Evolutionary conservation across 179 eudicot genomes (phyloP).

Genomic region (Drosera spatulata): DNA sequence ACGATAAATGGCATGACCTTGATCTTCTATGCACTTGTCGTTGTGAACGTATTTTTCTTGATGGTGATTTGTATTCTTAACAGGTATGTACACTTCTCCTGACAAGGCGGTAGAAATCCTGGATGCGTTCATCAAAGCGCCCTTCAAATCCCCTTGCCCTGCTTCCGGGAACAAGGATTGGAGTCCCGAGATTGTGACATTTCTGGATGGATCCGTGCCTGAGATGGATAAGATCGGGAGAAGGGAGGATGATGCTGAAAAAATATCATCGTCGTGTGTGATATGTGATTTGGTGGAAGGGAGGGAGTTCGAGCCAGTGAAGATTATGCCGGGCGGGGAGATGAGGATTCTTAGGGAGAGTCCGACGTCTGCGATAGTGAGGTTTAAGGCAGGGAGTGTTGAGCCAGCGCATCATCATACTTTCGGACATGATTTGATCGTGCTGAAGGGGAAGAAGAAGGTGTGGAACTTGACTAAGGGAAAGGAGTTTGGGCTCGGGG

Average conservation of each 20-base stretch:
- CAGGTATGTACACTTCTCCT: conserved; percentile 25
- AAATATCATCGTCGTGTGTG: conserved; percentile 17
- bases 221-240: conserved; percentile 61
- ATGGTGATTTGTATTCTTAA: too few species aligned
- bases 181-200: conserved; percentile 40
- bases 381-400: conserved; percentile 66
- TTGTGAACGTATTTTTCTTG: too few species aligned
- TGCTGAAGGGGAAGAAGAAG: conserved; percentile 67
- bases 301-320: conserved; percentile 52
- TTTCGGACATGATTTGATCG: conserved; percentile 77
- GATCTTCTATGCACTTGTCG: too few species aligned
- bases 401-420: conserved; percentile 92
- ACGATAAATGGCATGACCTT: too few species aligned
- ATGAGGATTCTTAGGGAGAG: conserved; percentile 74
- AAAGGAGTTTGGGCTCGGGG: conserved; percentile 39
- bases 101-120: conserved; percentile 51
- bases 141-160: conserved; percentile 76
- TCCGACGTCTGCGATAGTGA: conserved; percentile 71
- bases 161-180: conserved; percentile 58
- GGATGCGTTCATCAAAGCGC: conserved; percentile 49
- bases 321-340: conserved; percentile 66
- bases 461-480: conserved; percentile 82
- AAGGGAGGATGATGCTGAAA: not conserved
- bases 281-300: conserved; percentile 45
- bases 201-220: conserved; percentile 39